Evolutionary conservation across 257 asterid genomes (phyloP).

Genomic region (Solanum raphanifolium): DNA sequence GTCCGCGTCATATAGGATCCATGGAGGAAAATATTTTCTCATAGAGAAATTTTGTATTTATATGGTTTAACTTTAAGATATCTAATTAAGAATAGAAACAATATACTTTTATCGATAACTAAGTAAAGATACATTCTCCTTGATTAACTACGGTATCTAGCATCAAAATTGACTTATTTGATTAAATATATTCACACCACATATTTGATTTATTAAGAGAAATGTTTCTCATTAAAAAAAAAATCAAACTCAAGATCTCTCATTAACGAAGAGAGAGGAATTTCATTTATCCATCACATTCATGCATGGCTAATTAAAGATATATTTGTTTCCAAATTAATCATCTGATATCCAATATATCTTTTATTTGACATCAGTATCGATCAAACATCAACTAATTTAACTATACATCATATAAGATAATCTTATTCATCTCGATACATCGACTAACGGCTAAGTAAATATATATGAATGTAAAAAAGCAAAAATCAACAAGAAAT

Average conservation of each 20-base stretch:
- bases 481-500: background rate
- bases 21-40: background rate
- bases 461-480: background rate
- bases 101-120: too few species aligned
- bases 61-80: too few species aligned
- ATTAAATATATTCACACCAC: background rate
- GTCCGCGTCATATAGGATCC: fast-evolving
- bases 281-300: background rate
- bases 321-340: too few species aligned
- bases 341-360: too few species aligned
- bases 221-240: background rate
- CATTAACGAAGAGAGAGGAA: background rate
- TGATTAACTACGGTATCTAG: background rate
- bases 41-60: too few species aligned
- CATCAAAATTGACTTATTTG: background rate
- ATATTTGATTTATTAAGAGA: background rate
- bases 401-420: background rate
- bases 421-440: background rate
- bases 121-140: background rate
- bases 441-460: background rate
- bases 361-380: too few species aligned
- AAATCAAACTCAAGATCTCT: background rate
- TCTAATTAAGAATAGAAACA: too few species aligned
- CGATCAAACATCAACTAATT: background rate
- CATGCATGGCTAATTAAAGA: background rate